phyloP scores from a whole-genome alignment of 2,329 filamentous ascomycete species.

The Beauveria sp. region DNA sequence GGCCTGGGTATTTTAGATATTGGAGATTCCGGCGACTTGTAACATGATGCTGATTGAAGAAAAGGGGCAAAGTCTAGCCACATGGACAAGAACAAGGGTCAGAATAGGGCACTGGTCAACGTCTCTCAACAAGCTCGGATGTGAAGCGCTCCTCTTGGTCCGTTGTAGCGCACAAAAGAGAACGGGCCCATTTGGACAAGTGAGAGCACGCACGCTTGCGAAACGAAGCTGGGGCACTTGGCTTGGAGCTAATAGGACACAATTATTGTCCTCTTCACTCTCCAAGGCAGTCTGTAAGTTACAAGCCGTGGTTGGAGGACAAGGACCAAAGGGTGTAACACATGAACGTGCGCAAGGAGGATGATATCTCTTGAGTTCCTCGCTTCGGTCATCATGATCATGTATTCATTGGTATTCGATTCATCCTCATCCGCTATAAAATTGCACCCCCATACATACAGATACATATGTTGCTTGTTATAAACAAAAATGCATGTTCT shows the following conservation, averaged over 20 bases:
- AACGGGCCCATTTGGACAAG: not conserved
- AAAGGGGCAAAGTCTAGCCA: not conserved
- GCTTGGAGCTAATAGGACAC: not conserved
- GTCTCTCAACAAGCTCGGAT: not conserved
- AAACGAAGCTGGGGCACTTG: not conserved
- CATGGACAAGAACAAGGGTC: not conserved
- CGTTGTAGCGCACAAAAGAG: not conserved
- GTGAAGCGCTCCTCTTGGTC: not conserved
- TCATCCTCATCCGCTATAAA: not conserved
- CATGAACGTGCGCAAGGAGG: not conserved
- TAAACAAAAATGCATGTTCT: conserved; percentile 3
- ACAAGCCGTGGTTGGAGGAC: not conserved
- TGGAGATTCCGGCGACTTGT: not conserved
- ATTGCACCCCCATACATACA: not conserved
- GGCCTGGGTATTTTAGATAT: not conserved
- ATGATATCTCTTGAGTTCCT: not conserved
- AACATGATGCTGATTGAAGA: not conserved
- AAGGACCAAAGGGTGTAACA: not conserved
- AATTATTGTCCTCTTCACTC: not conserved
- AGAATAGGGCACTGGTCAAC: no score
- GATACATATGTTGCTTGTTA: not conserved
- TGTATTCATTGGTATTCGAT: not conserved
- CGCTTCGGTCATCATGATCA: not conserved
- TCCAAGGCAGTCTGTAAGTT: conserved; percentile 2
- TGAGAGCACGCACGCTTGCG: not conserved